Conservation (phyloP, 129 eudicot genomes). For the Oenanthe sinensis region DNA sequence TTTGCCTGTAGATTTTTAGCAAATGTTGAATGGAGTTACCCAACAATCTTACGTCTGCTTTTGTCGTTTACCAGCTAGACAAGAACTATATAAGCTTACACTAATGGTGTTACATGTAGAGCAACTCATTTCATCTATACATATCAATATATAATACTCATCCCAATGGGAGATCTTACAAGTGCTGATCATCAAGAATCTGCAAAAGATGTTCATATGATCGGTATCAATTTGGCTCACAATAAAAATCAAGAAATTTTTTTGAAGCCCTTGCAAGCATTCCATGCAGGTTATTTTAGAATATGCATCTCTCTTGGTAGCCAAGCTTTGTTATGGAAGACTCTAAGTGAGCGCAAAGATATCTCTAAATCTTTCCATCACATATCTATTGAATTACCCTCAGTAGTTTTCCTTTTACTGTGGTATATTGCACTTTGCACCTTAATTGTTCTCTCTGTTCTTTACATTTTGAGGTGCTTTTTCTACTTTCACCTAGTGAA, state of each 20-base stretch:
- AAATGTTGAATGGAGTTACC: background rate
- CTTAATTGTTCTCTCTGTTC: constrained; percentile 32
- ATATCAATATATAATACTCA: background rate
- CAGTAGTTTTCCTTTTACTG: constrained; percentile 39
- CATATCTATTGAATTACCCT: constrained; percentile 32
- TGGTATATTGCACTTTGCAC: constrained; percentile 46
- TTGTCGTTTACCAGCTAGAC: background rate
- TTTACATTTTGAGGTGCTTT: constrained; percentile 47
- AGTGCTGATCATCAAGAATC: background rate
- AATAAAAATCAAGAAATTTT: background rate
- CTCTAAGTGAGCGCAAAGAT: constrained; percentile 27
- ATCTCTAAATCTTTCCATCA: constrained; percentile 20
- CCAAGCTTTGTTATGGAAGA: constrained; percentile 71
- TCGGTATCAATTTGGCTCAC: background rate
- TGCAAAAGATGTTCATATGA: background rate
- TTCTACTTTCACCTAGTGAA: constrained; percentile 51
- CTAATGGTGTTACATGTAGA: constrained; percentile 1
- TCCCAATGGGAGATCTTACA: background rate
- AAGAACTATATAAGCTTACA: background rate
- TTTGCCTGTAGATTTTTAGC: background rate
- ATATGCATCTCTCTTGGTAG: constrained; percentile 51
- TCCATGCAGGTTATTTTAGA: constrained; percentile 70
- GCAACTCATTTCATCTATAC: background rate
- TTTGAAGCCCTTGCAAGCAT: constrained; percentile 12
- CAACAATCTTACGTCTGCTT: background rate